phyloP scores from a whole-genome alignment of 306 rosid species.

The Cyclanthera cordifolia region DNA sequence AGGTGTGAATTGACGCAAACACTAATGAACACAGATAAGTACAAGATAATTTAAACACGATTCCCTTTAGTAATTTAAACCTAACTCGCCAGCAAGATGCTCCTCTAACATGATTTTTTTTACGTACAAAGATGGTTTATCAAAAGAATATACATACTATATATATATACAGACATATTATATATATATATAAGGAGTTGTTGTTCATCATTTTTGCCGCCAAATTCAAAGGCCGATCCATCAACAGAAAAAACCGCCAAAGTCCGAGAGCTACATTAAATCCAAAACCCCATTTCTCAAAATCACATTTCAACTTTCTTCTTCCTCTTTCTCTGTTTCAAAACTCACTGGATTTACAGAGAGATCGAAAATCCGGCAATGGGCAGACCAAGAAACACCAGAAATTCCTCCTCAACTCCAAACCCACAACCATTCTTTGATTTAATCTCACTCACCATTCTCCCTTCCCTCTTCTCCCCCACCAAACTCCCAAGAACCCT shows the following conservation, averaged over 20 bases:
- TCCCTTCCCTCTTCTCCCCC: conserved; percentile 21
- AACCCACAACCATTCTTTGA: conserved; percentile 25
- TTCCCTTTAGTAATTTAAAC: too few relatives aligned
- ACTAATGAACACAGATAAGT: too few relatives aligned
- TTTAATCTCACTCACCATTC: conserved; percentile 25
- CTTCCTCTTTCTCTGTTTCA: background rate
- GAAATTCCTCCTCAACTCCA: conserved; percentile 17
- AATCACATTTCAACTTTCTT: background rate
- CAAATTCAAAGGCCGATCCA: background rate
- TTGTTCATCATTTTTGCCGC: background rate
- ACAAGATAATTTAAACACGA: too few relatives aligned
- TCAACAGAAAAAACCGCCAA: background rate
- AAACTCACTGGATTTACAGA: background rate
- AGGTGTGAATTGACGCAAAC: too few relatives aligned
- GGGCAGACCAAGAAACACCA: conserved; percentile 30
- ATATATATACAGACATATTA: too few relatives aligned
- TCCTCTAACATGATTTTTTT: too few relatives aligned
- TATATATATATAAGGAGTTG: too few relatives aligned
- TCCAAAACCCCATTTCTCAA: background rate
- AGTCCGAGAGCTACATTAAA: background rate
- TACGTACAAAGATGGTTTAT: too few relatives aligned
- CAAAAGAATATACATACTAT: too few relatives aligned
- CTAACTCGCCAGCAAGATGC: too few relatives aligned
- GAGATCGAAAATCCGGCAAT: conserved; percentile 15
- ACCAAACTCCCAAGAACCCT: conserved; percentile 17